Percentiles rank a stretch among this genome's conserved stretches.
Conservation (phyloP, 1,284 basidiomycete genomes). For the Neonothopanus nambi region DNA sequence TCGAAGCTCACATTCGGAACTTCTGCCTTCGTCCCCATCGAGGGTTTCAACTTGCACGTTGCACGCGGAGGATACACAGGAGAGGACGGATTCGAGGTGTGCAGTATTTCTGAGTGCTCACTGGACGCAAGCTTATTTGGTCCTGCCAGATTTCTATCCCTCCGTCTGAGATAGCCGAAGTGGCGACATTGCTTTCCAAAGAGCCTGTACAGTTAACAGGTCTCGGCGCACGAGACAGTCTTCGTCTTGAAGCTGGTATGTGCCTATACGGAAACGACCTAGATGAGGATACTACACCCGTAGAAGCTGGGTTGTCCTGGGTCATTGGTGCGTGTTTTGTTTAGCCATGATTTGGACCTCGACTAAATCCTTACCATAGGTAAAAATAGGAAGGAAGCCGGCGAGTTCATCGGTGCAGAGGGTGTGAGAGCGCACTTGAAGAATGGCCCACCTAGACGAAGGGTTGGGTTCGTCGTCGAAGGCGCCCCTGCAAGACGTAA, state of each 20-base stretch:
- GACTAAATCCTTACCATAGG: conserved; percentile 37
- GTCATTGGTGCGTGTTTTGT: conserved; percentile 68
- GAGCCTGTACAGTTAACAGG: conserved; percentile 85
- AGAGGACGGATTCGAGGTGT: conserved; percentile 91
- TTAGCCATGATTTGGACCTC: not conserved
- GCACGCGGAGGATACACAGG: conserved; percentile 98
- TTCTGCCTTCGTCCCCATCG: conserved; percentile 75
- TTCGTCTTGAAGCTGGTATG: conserved; percentile 97
- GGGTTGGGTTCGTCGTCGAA: conserved; percentile 83
- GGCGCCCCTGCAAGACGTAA: conserved; percentile 85
- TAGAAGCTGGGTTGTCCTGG: conserved; percentile 93
- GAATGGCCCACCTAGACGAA: conserved; percentile 75
- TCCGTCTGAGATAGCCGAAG: conserved; percentile 69
- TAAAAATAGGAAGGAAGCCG: conserved; percentile 76
- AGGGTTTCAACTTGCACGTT: conserved; percentile 83
- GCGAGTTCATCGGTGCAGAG: conserved; percentile 83
- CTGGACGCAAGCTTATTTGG: not conserved
- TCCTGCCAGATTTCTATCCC: conserved; percentile 82
- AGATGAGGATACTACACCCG: conserved; percentile 82
- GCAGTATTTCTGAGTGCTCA: conserved; percentile 12
- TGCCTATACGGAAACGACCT: conserved; percentile 96
- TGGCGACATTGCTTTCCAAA: conserved; percentile 74
- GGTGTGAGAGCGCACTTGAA: conserved; percentile 81
- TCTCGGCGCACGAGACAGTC: conserved; percentile 89
- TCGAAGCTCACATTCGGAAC: conserved; percentile 76